Evolutionary conservation across 2,329 filamentous ascomycete species (phyloP), one percentile per base, ranked within the genome.

Genomic region (Penicillium palitans): DNA sequence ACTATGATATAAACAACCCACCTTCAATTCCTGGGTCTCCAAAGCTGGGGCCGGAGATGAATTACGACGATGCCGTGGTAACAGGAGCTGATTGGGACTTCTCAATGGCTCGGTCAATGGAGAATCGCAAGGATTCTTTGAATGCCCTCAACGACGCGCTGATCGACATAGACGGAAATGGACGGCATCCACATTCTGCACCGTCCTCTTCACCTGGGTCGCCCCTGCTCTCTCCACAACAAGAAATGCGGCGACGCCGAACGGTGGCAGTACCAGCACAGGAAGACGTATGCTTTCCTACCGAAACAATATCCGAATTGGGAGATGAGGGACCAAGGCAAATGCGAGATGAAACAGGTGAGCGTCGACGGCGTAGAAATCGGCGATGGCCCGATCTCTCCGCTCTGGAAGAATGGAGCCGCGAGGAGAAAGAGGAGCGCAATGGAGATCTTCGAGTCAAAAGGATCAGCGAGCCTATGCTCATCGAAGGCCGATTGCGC

Each of bases 201-300:
- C 69, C 70, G n/a, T 77, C 75, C 19, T 73, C 77, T 4, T 25
- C 39, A 9, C 76, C 79, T 4, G 66, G 70, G 54, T 80, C 74
- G 31, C 75, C 73, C 13, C 66, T 71, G 15, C 67, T 73, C 40
- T 72, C 74, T 21, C 68, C 78, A 59, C 66, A 57, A 3, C 55
- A 67, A 67, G 73, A 68, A 61, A 72, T 71, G 61, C 77, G 66
- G 61, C 80, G 74, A 70, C 82, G 88, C 39, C 81, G 83, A 57
- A 87, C 84, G 6, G 82, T 87, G 63, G 81, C 83, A 13, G 74
- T 88, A 13, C 82, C 87, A 12, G 90, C 87, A 0, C 87, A 95
- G 68, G 90, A 90, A 64, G 95, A 98, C 76, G 93, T 98, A 0
- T 97, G 95, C 78, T 97, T 96, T 68, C 93, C 93, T 0, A 86